Base-by-base conservation (phyloP, 805 yeast genomes). In the Yamadazyma akitaensis region DNA sequence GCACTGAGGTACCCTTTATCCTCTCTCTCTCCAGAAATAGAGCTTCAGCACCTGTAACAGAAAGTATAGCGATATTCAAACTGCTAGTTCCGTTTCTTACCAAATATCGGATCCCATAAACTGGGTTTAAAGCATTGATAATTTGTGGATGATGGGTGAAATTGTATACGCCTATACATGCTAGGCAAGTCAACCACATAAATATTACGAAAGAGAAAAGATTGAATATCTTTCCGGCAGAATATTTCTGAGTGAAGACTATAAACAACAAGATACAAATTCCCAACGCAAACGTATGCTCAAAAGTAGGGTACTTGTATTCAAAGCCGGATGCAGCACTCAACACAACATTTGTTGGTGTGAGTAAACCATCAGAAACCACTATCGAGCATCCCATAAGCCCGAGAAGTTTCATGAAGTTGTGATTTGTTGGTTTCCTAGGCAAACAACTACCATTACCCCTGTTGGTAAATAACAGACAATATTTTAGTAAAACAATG, bases 11-110 rank as follows among this genome's bases (percentile, higher is more conserved):
- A 21, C 67, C 65, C 2, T 82, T 79, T 54, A 80, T 77, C 55
- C 77, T 82, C 3, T 84, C 80, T 42, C 80, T 67, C 59, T 81
- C 85, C 1, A 84, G 82, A 63, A 81, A 81, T 81, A 81, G 75
- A 6, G 85, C 84, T 51, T 81, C 85, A 3, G 77, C 67, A 28
- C 85, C 85, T 0, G 86, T 80, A 21, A 81, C 61, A 1, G 80
- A 65, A 37, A 81, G 71, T 76, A 80, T 72, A 2, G 78, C 76
- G 3, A 78, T 74, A 10, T 78, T 72, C 28, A 81, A 63, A 2
- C 69, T 63, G 55, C 73, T 79, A 25, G 75, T 62, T 17, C 69
- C 71, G 3, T 71, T 67, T 10, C 57, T 51, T 40, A 57, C 63
- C 49, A 81, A 60, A 33, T 70, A 68, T n/a, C 64, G 53, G 42